A percentile compares a stretch with the other conserved stretches of the same genome.
Conservation (phyloP, 2,329 filamentous ascomycete species). For the Pleomassaria siparia region DNA sequence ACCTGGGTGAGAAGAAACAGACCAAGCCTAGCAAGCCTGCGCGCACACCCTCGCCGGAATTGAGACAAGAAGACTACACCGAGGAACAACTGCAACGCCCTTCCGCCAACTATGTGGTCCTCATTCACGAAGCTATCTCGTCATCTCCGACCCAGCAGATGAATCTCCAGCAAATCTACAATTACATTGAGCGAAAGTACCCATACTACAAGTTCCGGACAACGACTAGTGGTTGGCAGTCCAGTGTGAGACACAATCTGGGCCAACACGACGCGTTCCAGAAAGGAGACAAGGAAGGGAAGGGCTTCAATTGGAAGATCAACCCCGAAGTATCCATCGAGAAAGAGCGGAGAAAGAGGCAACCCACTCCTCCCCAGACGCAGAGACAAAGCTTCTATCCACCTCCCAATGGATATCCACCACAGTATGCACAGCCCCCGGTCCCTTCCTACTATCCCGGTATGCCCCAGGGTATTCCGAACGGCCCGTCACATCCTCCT, state of each 20-base stretch:
- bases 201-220: slow-evolving; percentile 64
- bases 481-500: slow-evolving; percentile 31
- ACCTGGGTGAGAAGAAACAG: slow-evolving; percentile 46
- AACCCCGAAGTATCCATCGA: slow-evolving; percentile 61
- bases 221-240: slow-evolving; percentile 65
- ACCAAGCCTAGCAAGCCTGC: slow-evolving; percentile 52
- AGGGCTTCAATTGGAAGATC: slow-evolving; percentile 65
- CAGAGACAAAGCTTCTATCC: slow-evolving; percentile 37
- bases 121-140: slow-evolving; percentile 64
- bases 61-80: slow-evolving; percentile 66
- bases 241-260: slow-evolving; percentile 67
- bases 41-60: slow-evolving; percentile 63
- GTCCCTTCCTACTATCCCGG: slow-evolving; percentile 30
- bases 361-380: slow-evolving; percentile 49
- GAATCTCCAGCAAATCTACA: slow-evolving; percentile 67
- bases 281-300: slow-evolving; percentile 62
- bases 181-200: slow-evolving; percentile 63
- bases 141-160: slow-evolving; percentile 58
- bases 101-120: slow-evolving; percentile 62
- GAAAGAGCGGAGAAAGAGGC: slow-evolving; percentile 56
- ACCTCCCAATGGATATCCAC: slow-evolving; percentile 26
- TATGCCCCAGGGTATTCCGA: slow-evolving; percentile 33
- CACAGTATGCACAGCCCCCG: slow-evolving; percentile 26
- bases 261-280: slow-evolving; percentile 60
- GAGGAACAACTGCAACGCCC: slow-evolving; percentile 74